A percentile compares a stretch with the other conserved stretches of the same genome.
phyloP scores from a whole-genome alignment of 2,329 filamentous ascomycete genomes.

The Cercospora berteroae region DNA sequence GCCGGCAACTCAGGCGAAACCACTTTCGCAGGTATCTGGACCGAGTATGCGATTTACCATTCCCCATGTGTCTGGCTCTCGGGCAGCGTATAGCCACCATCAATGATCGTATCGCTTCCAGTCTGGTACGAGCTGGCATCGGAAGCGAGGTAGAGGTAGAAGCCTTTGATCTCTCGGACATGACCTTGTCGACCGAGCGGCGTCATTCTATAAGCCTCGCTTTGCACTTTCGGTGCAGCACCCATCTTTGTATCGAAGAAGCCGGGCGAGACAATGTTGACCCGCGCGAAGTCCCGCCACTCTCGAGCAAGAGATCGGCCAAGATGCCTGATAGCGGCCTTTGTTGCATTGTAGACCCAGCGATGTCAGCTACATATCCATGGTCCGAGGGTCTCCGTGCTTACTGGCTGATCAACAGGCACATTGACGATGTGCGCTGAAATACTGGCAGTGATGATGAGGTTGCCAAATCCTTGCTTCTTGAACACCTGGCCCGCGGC shows the following conservation, averaged over 20 bases:
- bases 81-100: conserved; percentile 40
- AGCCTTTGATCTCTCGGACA: conserved; percentile 37
- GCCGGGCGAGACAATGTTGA: conserved; percentile 56
- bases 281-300: conserved; percentile 57
- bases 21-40: background rate
- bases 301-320: conserved; percentile 57
- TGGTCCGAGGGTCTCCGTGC: background rate
- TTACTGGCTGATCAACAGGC: conserved; percentile 54
- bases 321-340: conserved; percentile 57
- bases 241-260: conserved; percentile 59
- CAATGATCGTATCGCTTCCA: conserved; percentile 36
- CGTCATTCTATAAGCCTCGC: conserved; percentile 53
- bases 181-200: conserved; percentile 44
- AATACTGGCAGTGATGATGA: conserved; percentile 49
- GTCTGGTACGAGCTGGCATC: conserved; percentile 37
- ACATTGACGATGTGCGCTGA: conserved; percentile 40
- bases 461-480: conserved; percentile 46
- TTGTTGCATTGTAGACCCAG: conserved; percentile 55
- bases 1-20: background rate
- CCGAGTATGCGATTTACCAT: background rate
- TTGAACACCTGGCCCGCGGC: conserved; percentile 45
- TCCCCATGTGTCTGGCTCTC: background rate
- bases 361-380: background rate
- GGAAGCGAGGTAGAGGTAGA: conserved; percentile 37
- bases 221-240: conserved; percentile 43